A percentile compares a stretch with the other conserved stretches of the same genome.
Evolutionary conservation across 2,329 filamentous ascomycete genomes (phyloP).

Genomic region (Cladophialophora immunda): DNA sequence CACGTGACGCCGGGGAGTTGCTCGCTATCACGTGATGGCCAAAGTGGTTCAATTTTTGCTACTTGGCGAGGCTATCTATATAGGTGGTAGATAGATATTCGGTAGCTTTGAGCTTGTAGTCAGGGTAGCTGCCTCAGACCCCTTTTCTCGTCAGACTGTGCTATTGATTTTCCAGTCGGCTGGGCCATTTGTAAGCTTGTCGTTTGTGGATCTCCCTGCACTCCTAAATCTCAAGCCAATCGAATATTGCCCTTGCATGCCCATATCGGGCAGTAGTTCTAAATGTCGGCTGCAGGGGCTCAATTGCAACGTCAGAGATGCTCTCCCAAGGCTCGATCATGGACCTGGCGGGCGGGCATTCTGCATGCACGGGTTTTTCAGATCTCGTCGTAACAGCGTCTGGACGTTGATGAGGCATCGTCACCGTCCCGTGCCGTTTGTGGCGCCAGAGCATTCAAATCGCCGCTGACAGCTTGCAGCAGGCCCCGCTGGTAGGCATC

Average conservation of each 20-base stretch:
- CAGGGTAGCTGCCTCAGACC: too few relatives aligned
- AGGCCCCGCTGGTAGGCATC: background rate
- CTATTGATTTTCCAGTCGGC: too few relatives aligned
- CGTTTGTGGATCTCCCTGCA: too few relatives aligned
- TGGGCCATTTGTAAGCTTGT: too few relatives aligned
- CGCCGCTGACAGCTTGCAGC: background rate
- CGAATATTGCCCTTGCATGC: background rate
- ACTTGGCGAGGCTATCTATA: too few relatives aligned
- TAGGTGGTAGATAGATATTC: too few relatives aligned
- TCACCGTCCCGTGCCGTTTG: background rate
- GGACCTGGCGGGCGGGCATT: background rate
- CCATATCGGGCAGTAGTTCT: background rate
- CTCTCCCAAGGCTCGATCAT: background rate
- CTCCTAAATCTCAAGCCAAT: background rate
- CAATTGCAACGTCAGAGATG: conserved; percentile 1
- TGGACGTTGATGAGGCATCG: background rate
- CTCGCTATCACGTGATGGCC: too few relatives aligned
- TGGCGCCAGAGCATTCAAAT: background rate
- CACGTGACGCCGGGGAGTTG: too few relatives aligned
- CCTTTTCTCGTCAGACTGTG: too few relatives aligned
- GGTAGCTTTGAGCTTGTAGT: too few relatives aligned
- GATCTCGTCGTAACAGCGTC: background rate
- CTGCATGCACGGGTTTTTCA: background rate
- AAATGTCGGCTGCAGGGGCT: background rate
- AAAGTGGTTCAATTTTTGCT: too few relatives aligned